phyloP scores from a whole-genome alignment of 805 yeast species.

The Sugiyamaella valdiviana region DNA sequence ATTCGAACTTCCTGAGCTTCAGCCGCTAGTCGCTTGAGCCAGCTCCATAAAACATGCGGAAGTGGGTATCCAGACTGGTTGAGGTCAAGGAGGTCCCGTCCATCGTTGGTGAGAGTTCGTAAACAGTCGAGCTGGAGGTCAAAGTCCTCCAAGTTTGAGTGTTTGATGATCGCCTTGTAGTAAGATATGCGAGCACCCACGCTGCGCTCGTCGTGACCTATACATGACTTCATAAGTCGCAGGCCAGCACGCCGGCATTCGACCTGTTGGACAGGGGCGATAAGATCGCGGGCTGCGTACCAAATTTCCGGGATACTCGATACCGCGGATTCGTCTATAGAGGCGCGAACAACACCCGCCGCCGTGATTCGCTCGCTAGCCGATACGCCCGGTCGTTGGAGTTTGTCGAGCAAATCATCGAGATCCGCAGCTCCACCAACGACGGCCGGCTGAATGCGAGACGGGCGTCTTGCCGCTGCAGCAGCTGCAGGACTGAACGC shows the following conservation, averaged over 20 bases:
- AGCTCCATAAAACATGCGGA: slow-evolving; percentile 33
- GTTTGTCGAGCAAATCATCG: slow-evolving; percentile 27
- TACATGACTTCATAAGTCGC: slow-evolving; percentile 50
- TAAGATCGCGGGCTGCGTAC: slow-evolving; percentile 56
- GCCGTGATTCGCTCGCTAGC: slow-evolving; percentile 38
- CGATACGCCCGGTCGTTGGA: slow-evolving; percentile 19
- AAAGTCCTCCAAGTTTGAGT: slow-evolving; percentile 45
- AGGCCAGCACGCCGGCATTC: slow-evolving; percentile 46
- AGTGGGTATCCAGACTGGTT: slow-evolving; percentile 42
- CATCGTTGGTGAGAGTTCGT: slow-evolving; percentile 44
- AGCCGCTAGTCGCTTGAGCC: slow-evolving; percentile 33
- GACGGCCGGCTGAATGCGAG: slow-evolving; percentile 21
- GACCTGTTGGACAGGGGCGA: slow-evolving; percentile 34
- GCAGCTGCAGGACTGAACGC: slow-evolving; percentile 13
- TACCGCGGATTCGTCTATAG: slow-evolving; percentile 47
- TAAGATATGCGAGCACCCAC: slow-evolving; percentile 48
- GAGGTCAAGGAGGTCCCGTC: slow-evolving; percentile 48
- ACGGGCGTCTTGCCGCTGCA: slow-evolving; percentile 3
- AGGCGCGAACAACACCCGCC: slow-evolving; percentile 44
- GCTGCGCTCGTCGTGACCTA: slow-evolving; percentile 44
- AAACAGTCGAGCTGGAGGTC: slow-evolving; percentile 46
- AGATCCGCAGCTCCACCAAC: slow-evolving; percentile 32
- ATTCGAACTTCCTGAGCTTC: slow-evolving; percentile 29
- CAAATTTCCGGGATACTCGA: slow-evolving; percentile 67
- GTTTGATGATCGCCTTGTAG: slow-evolving; percentile 54